Conservation (phyloP, 2,329 filamentous ascomycete genomes). For the Penicillium glabrum region DNA sequence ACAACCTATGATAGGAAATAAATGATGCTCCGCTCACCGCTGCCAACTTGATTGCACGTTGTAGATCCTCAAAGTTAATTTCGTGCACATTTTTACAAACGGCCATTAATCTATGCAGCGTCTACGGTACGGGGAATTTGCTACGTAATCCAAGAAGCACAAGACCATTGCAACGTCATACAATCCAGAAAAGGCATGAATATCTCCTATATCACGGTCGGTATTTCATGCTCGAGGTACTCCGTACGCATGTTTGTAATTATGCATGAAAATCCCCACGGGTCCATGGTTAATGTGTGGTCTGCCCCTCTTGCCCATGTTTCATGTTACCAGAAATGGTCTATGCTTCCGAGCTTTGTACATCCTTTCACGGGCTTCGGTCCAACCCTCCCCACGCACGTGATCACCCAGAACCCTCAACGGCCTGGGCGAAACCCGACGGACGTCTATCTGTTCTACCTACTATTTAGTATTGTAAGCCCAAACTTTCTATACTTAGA, state of each 20-base stretch:
- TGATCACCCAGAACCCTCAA: neutral
- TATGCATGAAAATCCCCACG: neutral
- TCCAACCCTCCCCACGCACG: neutral
- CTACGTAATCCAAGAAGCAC: too few species aligned
- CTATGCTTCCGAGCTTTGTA: neutral
- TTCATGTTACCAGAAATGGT: neutral
- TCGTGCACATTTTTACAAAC: neutral
- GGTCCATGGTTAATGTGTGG: neutral
- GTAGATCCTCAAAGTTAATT: neutral
- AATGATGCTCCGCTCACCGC: neutral
- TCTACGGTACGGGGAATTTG: neutral
- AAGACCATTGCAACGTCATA: too few species aligned
- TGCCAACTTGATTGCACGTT: neutral
- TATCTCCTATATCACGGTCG: too few species aligned
- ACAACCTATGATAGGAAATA: neutral
- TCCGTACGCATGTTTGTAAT: too few species aligned
- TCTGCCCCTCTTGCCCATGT: neutral
- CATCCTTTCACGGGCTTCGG: too few species aligned
- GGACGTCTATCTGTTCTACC: too few species aligned
- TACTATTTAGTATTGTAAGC: too few species aligned
- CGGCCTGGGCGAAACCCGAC: neutral
- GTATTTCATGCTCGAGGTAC: too few species aligned
- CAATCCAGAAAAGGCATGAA: neutral
- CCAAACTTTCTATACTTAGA: too few species aligned
- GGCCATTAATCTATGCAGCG: too few species aligned